These are phyloP conservation scores for Cutaneotrichosporon dermatis DNA, from an alignment of 1,284 basidiomycete genomes.

Conservation along the genomic window DNA sequence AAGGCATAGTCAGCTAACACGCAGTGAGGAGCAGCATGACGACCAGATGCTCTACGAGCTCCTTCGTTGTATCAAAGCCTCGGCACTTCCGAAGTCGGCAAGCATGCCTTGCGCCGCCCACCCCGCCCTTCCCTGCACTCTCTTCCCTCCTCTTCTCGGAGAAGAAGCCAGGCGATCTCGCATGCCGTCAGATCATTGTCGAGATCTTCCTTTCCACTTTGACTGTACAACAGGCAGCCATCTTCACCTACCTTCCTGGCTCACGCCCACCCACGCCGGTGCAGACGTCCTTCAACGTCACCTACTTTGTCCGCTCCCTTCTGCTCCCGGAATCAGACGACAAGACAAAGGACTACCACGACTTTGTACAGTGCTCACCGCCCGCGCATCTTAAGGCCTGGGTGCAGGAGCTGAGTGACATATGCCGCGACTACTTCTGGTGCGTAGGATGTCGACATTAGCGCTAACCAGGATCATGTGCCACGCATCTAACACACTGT, in stretches of 20 bases:
- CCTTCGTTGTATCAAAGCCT: slow-evolving; percentile 91
- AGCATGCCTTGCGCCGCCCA: slow-evolving; percentile 69
- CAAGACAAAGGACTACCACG: slow-evolving; percentile 55
- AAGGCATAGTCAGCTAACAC: neutral
- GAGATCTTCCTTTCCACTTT: slow-evolving; percentile 79
- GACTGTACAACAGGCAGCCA: slow-evolving; percentile 59
- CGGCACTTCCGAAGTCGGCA: slow-evolving; percentile 67
- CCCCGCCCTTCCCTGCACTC: slow-evolving; percentile 83
- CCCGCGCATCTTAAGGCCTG: slow-evolving; percentile 83
- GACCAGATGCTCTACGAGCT: slow-evolving; percentile 91
- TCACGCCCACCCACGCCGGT: neutral
- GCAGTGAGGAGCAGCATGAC: slow-evolving; percentile 93
- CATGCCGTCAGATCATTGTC: slow-evolving; percentile 80
- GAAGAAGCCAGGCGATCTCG: slow-evolving; percentile 92
- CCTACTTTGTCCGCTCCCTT: slow-evolving; percentile 36
- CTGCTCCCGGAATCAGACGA: slow-evolving; percentile 42
- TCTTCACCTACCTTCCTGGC: neutral
- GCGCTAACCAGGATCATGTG: slow-evolving; percentile 70
- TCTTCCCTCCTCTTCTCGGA: slow-evolving; percentile 84
- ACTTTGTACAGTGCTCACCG: slow-evolving; percentile 81
- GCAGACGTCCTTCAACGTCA: slow-evolving; percentile 16
- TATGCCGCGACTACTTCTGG: slow-evolving; percentile 95
- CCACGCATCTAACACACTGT: slow-evolving; percentile 86
- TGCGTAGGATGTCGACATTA: slow-evolving; percentile 12
- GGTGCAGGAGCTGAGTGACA: slow-evolving; percentile 78